These are phyloP conservation scores for Leccinum disarticulatum DNA, from an alignment of 768 basidiomycete species.

Conservation along the genomic window DNA sequence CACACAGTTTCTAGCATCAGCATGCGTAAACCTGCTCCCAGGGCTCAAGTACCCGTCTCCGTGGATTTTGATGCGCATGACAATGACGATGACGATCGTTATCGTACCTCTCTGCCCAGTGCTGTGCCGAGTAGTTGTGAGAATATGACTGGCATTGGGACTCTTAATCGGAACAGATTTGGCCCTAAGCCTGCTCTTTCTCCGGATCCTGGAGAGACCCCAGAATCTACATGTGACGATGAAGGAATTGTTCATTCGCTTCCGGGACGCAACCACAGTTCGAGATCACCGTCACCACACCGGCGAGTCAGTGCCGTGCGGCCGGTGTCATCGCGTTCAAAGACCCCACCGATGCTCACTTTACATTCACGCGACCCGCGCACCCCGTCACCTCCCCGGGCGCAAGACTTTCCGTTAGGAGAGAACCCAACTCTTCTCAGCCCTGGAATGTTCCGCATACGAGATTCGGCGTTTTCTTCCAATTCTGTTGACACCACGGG, in stretches of 20 bases:
- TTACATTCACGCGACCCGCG: conserved; percentile 31
- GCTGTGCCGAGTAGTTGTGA: conserved; percentile 50
- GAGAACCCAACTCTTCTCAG: conserved; percentile 46
- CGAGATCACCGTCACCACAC: conserved; percentile 28
- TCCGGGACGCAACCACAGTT: conserved; percentile 16
- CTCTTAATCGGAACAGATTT: conserved; percentile 30
- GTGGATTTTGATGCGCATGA: conserved; percentile 43
- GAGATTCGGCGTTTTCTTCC: conserved; percentile 64
- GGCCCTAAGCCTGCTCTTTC: conserved; percentile 20
- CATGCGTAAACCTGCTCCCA: conserved; percentile 62
- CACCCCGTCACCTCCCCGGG: conserved; percentile 22
- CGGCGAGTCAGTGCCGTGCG: conserved; percentile 29
- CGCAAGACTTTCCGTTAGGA: conserved; percentile 21
- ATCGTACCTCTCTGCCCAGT: conserved; percentile 52
- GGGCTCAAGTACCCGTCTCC: conserved; percentile 62
- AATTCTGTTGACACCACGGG: conserved; percentile 43
- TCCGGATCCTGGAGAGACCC: conserved; percentile 8
- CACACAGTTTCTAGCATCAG: conserved; percentile 36
- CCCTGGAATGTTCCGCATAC: conserved; percentile 51
- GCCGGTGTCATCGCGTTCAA: conserved; percentile 38
- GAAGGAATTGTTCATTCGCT: conserved; percentile 18
- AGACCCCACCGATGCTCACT: conserved; percentile 40
- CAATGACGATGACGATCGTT: conserved; percentile 32
- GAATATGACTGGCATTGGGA: conserved; percentile 70
- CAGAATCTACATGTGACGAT: conserved; percentile 14